Evolutionary conservation across 78 protist genomes (phyloP).

Genomic region (Trichosphaerium sp.): DNA sequence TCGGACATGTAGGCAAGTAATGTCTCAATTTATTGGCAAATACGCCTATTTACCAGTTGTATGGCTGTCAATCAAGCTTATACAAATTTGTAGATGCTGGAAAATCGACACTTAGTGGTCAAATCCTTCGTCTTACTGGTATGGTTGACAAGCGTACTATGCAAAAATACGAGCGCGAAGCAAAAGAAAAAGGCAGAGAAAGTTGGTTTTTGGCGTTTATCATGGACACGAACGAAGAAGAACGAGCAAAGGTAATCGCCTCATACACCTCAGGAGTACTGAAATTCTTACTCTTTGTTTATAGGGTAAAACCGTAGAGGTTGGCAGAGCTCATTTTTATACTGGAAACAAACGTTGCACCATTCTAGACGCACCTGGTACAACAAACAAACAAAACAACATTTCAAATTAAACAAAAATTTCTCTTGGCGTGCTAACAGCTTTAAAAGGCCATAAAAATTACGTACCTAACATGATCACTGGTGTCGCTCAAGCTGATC

Average conservation of each 20-base stretch:
- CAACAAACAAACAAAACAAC: conserved; percentile 11
- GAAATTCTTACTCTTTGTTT: neutral
- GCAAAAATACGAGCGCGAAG: conserved; percentile 90
- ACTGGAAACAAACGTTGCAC: conserved; percentile 76
- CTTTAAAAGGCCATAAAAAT: conserved; percentile 38
- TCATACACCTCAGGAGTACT: neutral
- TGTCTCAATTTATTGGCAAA: neutral
- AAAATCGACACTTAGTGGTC: conserved; percentile 88
- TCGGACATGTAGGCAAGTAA: conserved; percentile 81
- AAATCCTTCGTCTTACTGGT: conserved; percentile 74
- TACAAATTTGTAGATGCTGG: conserved; percentile 73
- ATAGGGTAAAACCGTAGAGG: conserved; percentile 73
- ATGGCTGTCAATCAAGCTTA: neutral
- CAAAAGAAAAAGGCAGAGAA: conserved; percentile 85
- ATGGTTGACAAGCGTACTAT: conserved; percentile 88
- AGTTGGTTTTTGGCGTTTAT: conserved; percentile 83
- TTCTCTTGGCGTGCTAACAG: too few relatives aligned
- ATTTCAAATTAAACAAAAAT: too few relatives aligned
- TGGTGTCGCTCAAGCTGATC: conserved; percentile 97
- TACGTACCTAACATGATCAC: conserved; percentile 96
- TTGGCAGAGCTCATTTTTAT: conserved; percentile 87
- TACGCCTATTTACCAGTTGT: neutral
- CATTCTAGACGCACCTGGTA: conserved; percentile 97
- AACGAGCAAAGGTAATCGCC: conserved; percentile 73
- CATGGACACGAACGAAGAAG: conserved; percentile 91